Evolutionary conservation across 768 basidiomycete species (phyloP).

Genomic region (Auricularia heimuer): DNA sequence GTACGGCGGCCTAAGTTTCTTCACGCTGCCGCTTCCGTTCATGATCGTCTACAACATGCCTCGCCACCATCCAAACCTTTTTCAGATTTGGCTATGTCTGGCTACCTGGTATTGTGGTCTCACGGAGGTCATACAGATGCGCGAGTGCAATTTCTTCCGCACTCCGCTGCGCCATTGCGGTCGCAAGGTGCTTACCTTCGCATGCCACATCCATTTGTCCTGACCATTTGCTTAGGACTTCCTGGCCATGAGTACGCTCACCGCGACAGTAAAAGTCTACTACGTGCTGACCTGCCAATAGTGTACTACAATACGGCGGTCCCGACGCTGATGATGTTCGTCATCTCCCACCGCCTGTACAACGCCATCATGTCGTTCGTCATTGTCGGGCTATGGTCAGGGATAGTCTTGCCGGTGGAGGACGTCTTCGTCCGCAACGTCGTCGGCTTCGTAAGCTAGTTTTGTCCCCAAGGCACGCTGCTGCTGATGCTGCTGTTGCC

Average conservation of each 20-base stretch:
- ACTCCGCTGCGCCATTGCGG: slow-evolving; percentile 1
- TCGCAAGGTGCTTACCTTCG: slow-evolving; percentile 3
- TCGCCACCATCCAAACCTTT: not conserved
- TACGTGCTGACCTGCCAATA: not conserved
- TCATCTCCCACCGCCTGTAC: slow-evolving; percentile 16
- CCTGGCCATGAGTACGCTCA: slow-evolving; percentile 11
- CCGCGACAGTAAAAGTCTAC: not conserved
- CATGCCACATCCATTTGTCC: too few relatives aligned
- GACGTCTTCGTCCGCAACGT: slow-evolving; percentile 13
- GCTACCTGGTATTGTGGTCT: slow-evolving; percentile 6
- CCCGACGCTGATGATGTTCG: slow-evolving; percentile 18
- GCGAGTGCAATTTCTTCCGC: slow-evolving; percentile 9
- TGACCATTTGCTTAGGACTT: slow-evolving; percentile 12
- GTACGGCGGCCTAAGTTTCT: not conserved
- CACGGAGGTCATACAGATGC: slow-evolving; percentile 9
- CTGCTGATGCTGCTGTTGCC: not conserved
- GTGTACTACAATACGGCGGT: slow-evolving; percentile 18
- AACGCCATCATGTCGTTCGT: slow-evolving; percentile 14
- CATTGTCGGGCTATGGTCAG: slow-evolving; percentile 14
- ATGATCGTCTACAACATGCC: slow-evolving; percentile 17
- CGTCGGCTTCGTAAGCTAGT: slow-evolving; percentile 9
- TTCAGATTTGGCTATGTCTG: not conserved
- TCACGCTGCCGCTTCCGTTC: slow-evolving; percentile 18
- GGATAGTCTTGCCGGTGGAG: slow-evolving; percentile 16
- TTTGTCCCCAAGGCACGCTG: too few relatives aligned